Base-by-base conservation (phyloP, 1,284 basidiomycete genomes). In the Omphalotus olearius region DNA sequence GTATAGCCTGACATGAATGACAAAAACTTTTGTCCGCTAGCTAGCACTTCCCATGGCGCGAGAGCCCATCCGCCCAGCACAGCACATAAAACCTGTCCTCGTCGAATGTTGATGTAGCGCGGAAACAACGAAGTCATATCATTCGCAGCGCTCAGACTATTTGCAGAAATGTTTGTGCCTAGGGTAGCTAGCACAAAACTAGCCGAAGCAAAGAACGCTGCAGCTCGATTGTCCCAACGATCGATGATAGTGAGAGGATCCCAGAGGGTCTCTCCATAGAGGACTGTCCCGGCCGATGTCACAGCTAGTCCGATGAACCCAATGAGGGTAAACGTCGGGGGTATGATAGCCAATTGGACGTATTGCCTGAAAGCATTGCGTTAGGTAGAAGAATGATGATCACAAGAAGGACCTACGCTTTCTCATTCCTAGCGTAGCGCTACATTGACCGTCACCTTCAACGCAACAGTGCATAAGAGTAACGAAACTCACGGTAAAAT, bases 141-240 rank as follows among this genome's bases (percentile, higher is more conserved):
- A 64, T 90, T 91, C 1, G 85, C 88, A 2, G 87, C 85, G 18
- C 82, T 85, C 53, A 91, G 71, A 37, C 82, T 85, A 67, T 90
- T 86, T 7, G 83, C 83, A 33, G 80, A 86, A 55, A 90, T 83
- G 63, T 90, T 90, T 47, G 84, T 83, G 23, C 86, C 87, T 6
- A 53, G 17, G 23, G 52, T 48, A 16, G 52, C 52, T 23, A 53
- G 28, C 25, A 50, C 53, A 66, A 88, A 91, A 25, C 76, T 72
- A 62, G 87, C 79, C 0, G 83, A 72, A 0, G 81, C 82, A 62
- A 92, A 88, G 74, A 92, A 92, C 35, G 85, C 82, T 0, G 86
- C 88, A 0, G 86, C 80, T 36, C 89, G 80, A 62, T 87, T 88
- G 58, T 86, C 80, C 83, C 35, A 43, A 14, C 72, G 72, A 64